Evolutionary conservation across 2,329 filamentous ascomycete species (phyloP).

Genomic region (Fusarium guadeloupense): DNA sequence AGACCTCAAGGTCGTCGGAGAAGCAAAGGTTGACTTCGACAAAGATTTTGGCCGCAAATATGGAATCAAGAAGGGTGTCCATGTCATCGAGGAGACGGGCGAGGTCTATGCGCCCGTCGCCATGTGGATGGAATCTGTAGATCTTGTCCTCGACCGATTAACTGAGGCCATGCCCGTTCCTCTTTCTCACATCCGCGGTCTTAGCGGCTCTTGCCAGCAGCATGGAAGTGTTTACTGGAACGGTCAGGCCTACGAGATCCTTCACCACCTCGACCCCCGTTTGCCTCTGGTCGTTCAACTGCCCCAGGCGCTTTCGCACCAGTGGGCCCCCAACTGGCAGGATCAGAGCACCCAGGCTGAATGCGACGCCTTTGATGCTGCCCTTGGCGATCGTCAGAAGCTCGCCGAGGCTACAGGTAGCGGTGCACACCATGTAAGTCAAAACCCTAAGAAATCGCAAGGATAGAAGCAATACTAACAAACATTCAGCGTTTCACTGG

Average conservation of each 20-base stretch:
- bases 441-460: slow-evolving; percentile 2
- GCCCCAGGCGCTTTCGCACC: slow-evolving; percentile 77
- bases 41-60: slow-evolving; percentile 78
- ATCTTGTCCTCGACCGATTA: slow-evolving; percentile 81
- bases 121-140: slow-evolving; percentile 93
- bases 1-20: slow-evolving; percentile 79
- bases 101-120: slow-evolving; percentile 94
- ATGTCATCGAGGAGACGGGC: slow-evolving; percentile 80
- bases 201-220: slow-evolving; percentile 95
- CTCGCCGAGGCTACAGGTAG: slow-evolving; percentile 87
- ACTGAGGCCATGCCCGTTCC: slow-evolving; percentile 69
- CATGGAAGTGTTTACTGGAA: slow-evolving; percentile 98
- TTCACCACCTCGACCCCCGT: slow-evolving; percentile 67
- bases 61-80: slow-evolving; percentile 86
- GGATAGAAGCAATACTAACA: slow-evolving; percentile 18
- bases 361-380: slow-evolving; percentile 85
- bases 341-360: slow-evolving; percentile 93
- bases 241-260: slow-evolving; percentile 69
- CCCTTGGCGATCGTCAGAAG: slow-evolving; percentile 70
- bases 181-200: slow-evolving; percentile 77
- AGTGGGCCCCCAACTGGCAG: slow-evolving; percentile 96
- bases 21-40: slow-evolving; percentile 96
- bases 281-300: slow-evolving; percentile 78
- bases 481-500: slow-evolving; percentile 84
- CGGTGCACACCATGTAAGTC: slow-evolving; percentile 87